Base-by-base conservation (phyloP, 2,329 filamentous ascomycete species). In the Diaporthe nobilis region DNA sequence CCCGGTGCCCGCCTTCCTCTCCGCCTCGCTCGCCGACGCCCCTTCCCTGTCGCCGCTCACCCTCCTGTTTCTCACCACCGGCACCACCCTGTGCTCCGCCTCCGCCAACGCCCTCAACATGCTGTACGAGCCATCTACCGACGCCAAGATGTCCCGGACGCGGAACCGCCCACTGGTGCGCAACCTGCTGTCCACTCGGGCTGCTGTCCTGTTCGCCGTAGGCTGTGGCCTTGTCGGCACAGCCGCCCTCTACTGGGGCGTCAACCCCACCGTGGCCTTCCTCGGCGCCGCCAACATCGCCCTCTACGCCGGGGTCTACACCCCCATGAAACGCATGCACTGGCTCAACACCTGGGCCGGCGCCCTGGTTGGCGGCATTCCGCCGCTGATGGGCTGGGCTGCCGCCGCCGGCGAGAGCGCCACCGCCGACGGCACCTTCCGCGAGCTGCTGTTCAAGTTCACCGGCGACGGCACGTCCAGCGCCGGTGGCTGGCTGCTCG, bases 381-480 rank as follows among this genome's bases (percentile, higher is more conserved):
- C 97, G 0, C 97, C 97, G 0, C 86, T 99, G 44, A 99, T 99
- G 97, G 97, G 97, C 78, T 99, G 97, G 97, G 94, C 95, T 22
- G 97, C 97, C 0, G 97, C 97, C 0, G 96, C 95, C 0, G 96
- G 95, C 71, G 95, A 98, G 84, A 93, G 93, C 60, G 95, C 95
- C 12, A 94, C 92, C 3, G 91, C 90, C 31, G 92, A 93, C 78
- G 93, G 94, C 42, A 93, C 91, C 15, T 97, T 94, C 92, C 88
- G 90, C 67, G 95, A 97, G 81, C 89, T 98, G 53, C 87, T 98
- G 0, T 73, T 73, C 58, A 73, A 44, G 37, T 90, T 97, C 74
- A 93, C 89, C 0, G 80, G 82, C 17, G 90, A 91, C 79, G 94
- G 81, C 82, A 73, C 71, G 6, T 92, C 83, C 81, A 91, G 83